These are phyloP conservation scores for Coniella lustricola DNA, from an alignment of 2,329 filamentous ascomycete species.

Conservation along the genomic window DNA sequence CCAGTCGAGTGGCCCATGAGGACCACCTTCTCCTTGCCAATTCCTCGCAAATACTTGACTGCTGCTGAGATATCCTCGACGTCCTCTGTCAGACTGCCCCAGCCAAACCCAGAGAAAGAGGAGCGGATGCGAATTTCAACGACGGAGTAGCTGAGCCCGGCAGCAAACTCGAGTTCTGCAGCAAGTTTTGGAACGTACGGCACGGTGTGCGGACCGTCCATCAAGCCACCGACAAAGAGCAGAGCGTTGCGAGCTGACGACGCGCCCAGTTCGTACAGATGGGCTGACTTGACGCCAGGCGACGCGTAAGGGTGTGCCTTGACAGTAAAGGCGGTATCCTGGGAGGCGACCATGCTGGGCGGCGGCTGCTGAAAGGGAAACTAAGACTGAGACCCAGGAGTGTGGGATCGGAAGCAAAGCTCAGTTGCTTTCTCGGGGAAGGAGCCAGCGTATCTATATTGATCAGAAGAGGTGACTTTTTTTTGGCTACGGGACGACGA, in stretches of 20 bases:
- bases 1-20: slow-evolving; percentile 54
- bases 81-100: slow-evolving; percentile 42
- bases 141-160: slow-evolving; percentile 40
- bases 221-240: slow-evolving; percentile 63
- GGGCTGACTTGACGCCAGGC: slow-evolving; percentile 16
- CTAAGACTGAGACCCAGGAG: no score
- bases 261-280: slow-evolving; percentile 21
- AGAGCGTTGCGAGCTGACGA: slow-evolving; percentile 43
- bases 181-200: slow-evolving; percentile 47
- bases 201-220: slow-evolving; percentile 61
- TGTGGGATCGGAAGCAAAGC: no score
- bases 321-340: slow-evolving; percentile 17
- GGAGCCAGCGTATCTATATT: no score
- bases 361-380: neutral
- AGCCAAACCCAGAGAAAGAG: slow-evolving; percentile 47
- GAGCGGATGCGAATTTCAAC: slow-evolving; percentile 51
- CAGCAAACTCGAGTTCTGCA: slow-evolving; percentile 30
- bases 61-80: slow-evolving; percentile 46
- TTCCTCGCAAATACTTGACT: slow-evolving; percentile 45
- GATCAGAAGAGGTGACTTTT: no score
- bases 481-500: no score
- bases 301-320: slow-evolving; percentile 23
- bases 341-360: slow-evolving; percentile 14
- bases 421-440: no score
- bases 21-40: slow-evolving; percentile 45